A percentile compares a stretch with the other conserved stretches of the same genome.
Conservation (phyloP, 2,329 filamentous ascomycete genomes). For the Magnaporthiopsis rhizophila region DNA sequence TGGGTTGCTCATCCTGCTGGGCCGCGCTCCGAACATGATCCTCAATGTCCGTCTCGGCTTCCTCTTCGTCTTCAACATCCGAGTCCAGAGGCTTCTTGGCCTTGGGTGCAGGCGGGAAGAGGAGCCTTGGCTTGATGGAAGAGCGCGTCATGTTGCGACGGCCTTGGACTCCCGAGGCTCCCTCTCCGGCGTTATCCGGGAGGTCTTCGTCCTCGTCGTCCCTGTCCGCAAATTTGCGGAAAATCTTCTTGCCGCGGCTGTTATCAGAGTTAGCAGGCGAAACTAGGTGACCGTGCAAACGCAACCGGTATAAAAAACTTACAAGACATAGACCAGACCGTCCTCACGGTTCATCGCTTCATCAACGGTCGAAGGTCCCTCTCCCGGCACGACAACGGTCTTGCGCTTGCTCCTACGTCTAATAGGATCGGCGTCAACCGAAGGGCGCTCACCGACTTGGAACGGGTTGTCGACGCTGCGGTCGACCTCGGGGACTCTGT, state of each 20-base stretch:
- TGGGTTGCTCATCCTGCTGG: conserved; percentile 17
- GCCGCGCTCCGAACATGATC: conserved; percentile 28
- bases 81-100: conserved; percentile 31
- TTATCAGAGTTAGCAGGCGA: conserved; percentile 19
- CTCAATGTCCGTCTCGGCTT: conserved; percentile 52
- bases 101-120: conserved; percentile 50
- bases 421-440: conserved; percentile 29
- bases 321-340: conserved; percentile 72
- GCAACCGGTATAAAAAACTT: conserved; percentile 32
- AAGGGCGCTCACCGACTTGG: conserved; percentile 33
- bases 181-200: conserved; percentile 16
- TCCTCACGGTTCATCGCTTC: conserved; percentile 58
- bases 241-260: conserved; percentile 73
- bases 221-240: conserved; percentile 54
- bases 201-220: conserved; percentile 8
- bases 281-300: conserved; percentile 6
- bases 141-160: conserved; percentile 48
- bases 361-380: conserved; percentile 51
- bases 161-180: not conserved
- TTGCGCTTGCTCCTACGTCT: conserved; percentile 49
- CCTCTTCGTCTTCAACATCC: conserved; percentile 43
- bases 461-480: conserved; percentile 66
- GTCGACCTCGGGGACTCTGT: conserved; percentile 64
- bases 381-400: conserved; percentile 46
- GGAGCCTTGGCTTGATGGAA: conserved; percentile 62